Evolutionary conservation across 1,284 basidiomycete species (phyloP), one percentile per base, ranked within the genome.

Genomic region (Moesziomyces aphidis): DNA sequence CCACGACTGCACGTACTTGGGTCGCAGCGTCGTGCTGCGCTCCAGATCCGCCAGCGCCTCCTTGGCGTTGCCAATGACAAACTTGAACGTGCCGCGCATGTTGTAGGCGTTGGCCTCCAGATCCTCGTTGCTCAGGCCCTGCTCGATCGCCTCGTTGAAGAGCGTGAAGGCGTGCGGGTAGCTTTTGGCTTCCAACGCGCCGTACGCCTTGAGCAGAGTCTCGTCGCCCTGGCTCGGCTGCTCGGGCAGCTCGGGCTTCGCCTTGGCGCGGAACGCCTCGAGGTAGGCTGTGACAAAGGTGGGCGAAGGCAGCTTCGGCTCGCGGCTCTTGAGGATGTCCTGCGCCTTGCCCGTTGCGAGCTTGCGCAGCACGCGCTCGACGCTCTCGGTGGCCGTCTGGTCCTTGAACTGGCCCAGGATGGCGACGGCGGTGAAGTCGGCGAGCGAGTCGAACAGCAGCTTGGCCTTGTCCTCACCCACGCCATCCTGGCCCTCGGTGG

Each of bases 231-330:
- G 86, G 1, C 90, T 88, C 1, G 93, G 90, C 49, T 88, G 88
- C 76, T 91, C 91, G n/a, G 95, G 93, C 43, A 96, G 88, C 0
- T 85, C 81, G 17, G 93, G 94, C 59, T 89, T 88, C 19, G 91
- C 85, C 66, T 91, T 91, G 68, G 91, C 87, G 76, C 96, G 91
- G 92, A 99, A 99, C 11, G 97, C 96, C 69, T 95, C 92, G 82
- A 99, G 93, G 88, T 99, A 99, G 3, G 95, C 93, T 15, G 92
- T 92, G 77, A 97, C 93, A 86, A 99, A 98, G 3, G 93, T 96
- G 74, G 90, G 90, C 24, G 94, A 94, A 21, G 95, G 96, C 44
- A 98, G 88, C 70, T 91, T 90, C 8, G 91, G 92, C 86, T 93
- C 92, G 47, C 96, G 91, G 21, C 88, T 89, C 90, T 87, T 83